Base-by-base conservation (phyloP, 768 basidiomycete genomes). In the Amylocystis lapponica region DNA sequence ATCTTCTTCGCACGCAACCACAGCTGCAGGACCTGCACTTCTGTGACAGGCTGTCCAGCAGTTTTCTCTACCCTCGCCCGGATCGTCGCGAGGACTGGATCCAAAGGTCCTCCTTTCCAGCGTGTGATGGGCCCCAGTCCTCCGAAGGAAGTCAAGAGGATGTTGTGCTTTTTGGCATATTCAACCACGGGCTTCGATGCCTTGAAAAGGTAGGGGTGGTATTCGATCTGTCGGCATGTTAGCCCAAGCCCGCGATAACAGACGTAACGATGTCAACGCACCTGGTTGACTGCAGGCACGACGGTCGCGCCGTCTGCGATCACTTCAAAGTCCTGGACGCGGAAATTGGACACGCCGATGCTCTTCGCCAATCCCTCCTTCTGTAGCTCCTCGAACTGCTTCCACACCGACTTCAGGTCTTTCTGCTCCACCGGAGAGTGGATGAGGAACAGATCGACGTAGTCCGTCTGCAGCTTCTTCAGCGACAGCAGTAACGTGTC, bases 321-420 rank as follows among this genome's bases (percentile, higher is more conserved):
- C 19, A 68, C 61, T 40, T 70, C 60, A 34, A 81, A 57, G 21
- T 74, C 58, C 32, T 62, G 51, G 16, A 66, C 54, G 14, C 63
- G 63, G 56, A 74, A 75, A 61, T 81, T 81, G n/a, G 74, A 75
- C 13, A 81, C 74, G 4, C 79, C 78, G 31, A 75, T 69, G 39
- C 51, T 62, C 52, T 53, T 62, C 20, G 58, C 43, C 23, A 68
- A 53, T 3, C 76, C 76, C 44, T 66, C 65, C 37, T 59, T 54
- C 56, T 71, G 63, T 36, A 69, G 38, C 10, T 56, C 63, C 47
- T 74, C 71, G 57, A 76, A 58, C 32, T 60, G 54, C 48, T 64
- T 64, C 74, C 74, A 76, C 27, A 66, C 57, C n/a, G 53, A 54
- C 45, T 64, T 63, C 40, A 72, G 45, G 14, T 46, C 47, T 10